Evolutionary conservation across 305 asterid species (phyloP).

Genomic region (Caryopteris hybrid): DNA sequence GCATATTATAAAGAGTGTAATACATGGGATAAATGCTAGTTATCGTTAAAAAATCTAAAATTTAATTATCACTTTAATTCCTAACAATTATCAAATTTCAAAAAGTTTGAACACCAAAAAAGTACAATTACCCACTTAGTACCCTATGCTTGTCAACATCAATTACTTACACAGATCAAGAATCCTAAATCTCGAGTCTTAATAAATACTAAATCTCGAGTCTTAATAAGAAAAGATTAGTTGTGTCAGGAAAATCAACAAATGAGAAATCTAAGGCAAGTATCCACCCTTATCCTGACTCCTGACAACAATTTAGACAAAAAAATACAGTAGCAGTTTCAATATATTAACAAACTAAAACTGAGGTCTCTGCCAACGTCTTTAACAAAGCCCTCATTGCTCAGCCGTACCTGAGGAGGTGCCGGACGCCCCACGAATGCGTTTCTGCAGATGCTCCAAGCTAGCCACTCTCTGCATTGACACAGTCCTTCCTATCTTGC

Average conservation of each 20-base stretch:
- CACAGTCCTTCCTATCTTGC: conserved; percentile 60
- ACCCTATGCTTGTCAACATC: no score
- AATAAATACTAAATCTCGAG: neutral
- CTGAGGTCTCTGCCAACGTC: neutral
- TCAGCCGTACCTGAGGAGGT: conserved; percentile 40
- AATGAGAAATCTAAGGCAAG: neutral
- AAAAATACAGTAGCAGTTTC: neutral
- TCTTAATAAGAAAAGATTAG: neutral
- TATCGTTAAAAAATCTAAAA: no score
- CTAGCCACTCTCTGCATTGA: conserved; percentile 91
- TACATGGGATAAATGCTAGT: no score
- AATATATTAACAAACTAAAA: neutral
- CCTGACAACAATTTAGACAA: neutral
- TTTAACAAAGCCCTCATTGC: conserved; percentile 20
- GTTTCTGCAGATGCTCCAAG: conserved; percentile 88
- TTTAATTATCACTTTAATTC: no score
- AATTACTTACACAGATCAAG: no score
- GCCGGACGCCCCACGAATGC: conserved; percentile 51
- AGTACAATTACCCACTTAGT: no score
- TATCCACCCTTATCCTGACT: neutral
- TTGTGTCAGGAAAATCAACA: neutral
- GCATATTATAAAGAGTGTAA: no score
- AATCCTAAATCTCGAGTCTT: no score
- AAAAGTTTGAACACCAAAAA: no score
- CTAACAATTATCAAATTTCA: no score